Conservation (phyloP, 2,329 filamentous ascomycete species). For the Gaeumannomyces sp. region DNA sequence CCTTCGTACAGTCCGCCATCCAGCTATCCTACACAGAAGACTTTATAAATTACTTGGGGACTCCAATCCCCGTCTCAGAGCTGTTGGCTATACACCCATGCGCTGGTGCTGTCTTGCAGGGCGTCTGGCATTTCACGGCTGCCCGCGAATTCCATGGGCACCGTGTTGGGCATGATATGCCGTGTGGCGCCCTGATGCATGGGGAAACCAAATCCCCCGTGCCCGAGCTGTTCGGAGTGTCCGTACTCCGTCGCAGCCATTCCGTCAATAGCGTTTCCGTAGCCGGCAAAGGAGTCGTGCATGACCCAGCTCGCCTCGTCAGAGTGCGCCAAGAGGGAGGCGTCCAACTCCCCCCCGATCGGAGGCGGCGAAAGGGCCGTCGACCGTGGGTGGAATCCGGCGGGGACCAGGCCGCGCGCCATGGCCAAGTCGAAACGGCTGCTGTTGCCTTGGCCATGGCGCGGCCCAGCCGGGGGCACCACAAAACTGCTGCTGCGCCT, state of each 20-base stretch:
- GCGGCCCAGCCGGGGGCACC: not conserved
- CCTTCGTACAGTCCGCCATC: not conserved
- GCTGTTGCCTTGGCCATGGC: not conserved
- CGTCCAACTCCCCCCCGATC: not conserved
- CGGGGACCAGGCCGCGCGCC: not conserved
- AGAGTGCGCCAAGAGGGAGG: not conserved
- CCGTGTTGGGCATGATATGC: not conserved
- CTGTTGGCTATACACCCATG: slow-evolving; percentile 7
- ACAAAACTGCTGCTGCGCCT: not conserved
- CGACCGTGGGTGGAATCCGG: not conserved
- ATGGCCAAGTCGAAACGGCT: not conserved
- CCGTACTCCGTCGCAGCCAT: not conserved
- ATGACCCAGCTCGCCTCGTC: not conserved
- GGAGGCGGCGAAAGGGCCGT: not conserved
- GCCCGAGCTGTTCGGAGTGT: not conserved
- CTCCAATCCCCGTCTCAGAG: not conserved
- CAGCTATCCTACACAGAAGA: not conserved
- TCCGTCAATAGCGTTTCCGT: not conserved
- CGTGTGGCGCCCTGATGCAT: not conserved
- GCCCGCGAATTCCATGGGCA: not conserved
- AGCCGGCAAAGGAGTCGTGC: not conserved
- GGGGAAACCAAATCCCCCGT: not conserved
- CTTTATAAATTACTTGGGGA: too few species aligned
- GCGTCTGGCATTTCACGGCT: not conserved
- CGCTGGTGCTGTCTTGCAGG: slow-evolving; percentile 6